phyloP scores from a whole-genome alignment of 768 basidiomycete species.

The Trametopsis cervina region DNA sequence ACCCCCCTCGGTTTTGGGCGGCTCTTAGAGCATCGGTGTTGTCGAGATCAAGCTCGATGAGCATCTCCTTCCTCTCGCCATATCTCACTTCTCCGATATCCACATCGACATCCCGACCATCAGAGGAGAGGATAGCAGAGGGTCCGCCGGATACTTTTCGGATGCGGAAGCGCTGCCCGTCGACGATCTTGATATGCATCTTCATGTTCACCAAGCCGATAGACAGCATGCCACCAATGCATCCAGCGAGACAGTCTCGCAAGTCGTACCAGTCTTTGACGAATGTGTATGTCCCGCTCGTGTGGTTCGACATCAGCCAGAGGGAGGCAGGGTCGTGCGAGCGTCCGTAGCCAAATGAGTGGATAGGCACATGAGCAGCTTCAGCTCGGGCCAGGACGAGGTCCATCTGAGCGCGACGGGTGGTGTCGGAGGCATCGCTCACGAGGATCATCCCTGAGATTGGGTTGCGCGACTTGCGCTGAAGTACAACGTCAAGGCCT shows the following conservation, averaged over 20 bases:
- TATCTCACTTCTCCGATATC: conserved; percentile 91
- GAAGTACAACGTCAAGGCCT: conserved; percentile 91
- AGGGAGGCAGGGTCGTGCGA: conserved; percentile 96
- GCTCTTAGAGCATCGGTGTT: conserved; percentile 44
- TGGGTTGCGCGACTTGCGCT: conserved; percentile 88
- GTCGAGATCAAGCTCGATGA: conserved; percentile 92
- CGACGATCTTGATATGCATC: conserved; percentile 90
- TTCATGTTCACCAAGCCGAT: conserved; percentile 92
- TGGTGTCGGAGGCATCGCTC: conserved; percentile 88
- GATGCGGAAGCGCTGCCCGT: conserved; percentile 84
- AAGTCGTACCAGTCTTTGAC: conserved; percentile 98
- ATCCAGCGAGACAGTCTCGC: conserved; percentile 86
- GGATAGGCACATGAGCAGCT: conserved; percentile 94
- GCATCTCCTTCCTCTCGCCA: conserved; percentile 97
- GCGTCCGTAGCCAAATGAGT: conserved; percentile 94
- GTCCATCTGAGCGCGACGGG: conserved; percentile 95
- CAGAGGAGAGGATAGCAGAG: conserved; percentile 78
- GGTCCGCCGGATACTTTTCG: conserved; percentile 92
- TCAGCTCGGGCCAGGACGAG: conserved; percentile 94
- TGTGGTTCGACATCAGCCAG: conserved; percentile 99
- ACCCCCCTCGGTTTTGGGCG: conserved; percentile 17
- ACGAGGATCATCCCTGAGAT: conserved; percentile 89
- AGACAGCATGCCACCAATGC: conserved; percentile 94
- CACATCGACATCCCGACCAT: conserved; percentile 92
- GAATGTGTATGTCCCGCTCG: conserved; percentile 94